Evolutionary conservation across 257 asterid species (phyloP), one percentile per base, ranked within the genome.

Genomic region (Fraxinus excelsior): DNA sequence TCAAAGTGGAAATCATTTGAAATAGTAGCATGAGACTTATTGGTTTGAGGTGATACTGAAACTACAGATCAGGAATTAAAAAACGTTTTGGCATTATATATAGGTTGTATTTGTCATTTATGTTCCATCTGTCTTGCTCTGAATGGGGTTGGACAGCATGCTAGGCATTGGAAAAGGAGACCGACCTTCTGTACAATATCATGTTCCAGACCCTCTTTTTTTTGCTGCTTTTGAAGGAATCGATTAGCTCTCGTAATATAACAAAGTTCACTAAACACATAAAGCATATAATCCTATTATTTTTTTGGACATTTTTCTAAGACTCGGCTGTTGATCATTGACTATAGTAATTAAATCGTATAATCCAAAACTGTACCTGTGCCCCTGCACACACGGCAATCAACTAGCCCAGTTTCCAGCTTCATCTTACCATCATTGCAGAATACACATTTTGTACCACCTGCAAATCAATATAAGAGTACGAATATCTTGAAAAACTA

Each of bases 351-450:
- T 60, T 60, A 25, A 60, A 60, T 9, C 19, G 6, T 60, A 23
- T 9, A 64, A 28, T 16, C 14, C 8, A n/a, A 23, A 35, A 31
- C 7, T 64, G 18, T 83, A 91, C 99, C 97, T 88, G 97, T 94
- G 74, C 99, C 99, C 85, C 89, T 94, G 97, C 99, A 94, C 37
- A 94, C 97, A 80, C 86, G 91, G 82, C 99, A 94, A 75, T 94
- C 95, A 14, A 91, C 97, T 42, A 88, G 77, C 72, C 97, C 94
- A 4, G 85, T 56, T 83, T 92, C 97, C 26, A 81, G 86, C 88
- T 88, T 92, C 99, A 94, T 94, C 84, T 92, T 94, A 29, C 99
- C 99, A 78, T 87, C 96, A 21, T 25, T 88, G 78, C 97, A 92
- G 88, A 94, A 92, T 3, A 94, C 97, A 64, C 99, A 94, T 86